phyloP scores from a whole-genome alignment of 345 rosid species.

The Hibiscus tridactylites region DNA sequence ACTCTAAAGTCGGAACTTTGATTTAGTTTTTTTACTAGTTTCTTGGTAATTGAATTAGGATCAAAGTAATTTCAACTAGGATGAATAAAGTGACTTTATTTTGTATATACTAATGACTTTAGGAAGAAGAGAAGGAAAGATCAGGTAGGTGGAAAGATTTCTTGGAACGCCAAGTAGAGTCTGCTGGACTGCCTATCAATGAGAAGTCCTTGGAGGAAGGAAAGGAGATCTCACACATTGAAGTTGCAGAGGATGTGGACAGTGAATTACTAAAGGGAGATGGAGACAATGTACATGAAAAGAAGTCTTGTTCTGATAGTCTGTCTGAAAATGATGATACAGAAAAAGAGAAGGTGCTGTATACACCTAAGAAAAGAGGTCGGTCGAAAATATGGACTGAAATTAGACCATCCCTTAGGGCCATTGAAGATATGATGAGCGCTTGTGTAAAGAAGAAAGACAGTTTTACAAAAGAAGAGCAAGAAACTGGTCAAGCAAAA shows the following conservation, averaged over 20 bases:
- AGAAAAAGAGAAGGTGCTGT: constrained; percentile 30
- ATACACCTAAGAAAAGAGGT: constrained; percentile 25
- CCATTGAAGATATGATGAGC: constrained; percentile 85
- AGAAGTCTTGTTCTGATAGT: constrained; percentile 32
- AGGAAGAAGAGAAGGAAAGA: constrained; percentile 99
- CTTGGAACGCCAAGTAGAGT: constrained; percentile 60
- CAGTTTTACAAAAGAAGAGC: constrained; percentile 34
- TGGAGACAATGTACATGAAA: constrained; percentile 24
- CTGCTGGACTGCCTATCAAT: constrained; percentile 35
- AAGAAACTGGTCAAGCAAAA: constrained; percentile 40
- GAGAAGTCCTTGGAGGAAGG: constrained; percentile 31
- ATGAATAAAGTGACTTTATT: background rate
- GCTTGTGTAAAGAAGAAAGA: constrained; percentile 61
- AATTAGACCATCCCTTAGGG: constrained; percentile 67
- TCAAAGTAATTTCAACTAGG: background rate
- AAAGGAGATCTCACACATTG: constrained; percentile 21
- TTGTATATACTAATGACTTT: constrained; percentile 17
- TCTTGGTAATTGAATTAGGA: constrained; percentile 6
- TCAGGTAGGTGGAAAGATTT: constrained; percentile 89
- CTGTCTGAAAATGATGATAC: constrained; percentile 25
- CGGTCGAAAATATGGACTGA: constrained; percentile 68
- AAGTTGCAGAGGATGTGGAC: constrained; percentile 25
- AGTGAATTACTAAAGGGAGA: constrained; percentile 27
- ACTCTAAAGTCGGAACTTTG: background rate
- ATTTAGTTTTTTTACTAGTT: background rate